Evolutionary conservation across 345 rosid genomes (phyloP).

Genomic region (Firmiana major): DNA sequence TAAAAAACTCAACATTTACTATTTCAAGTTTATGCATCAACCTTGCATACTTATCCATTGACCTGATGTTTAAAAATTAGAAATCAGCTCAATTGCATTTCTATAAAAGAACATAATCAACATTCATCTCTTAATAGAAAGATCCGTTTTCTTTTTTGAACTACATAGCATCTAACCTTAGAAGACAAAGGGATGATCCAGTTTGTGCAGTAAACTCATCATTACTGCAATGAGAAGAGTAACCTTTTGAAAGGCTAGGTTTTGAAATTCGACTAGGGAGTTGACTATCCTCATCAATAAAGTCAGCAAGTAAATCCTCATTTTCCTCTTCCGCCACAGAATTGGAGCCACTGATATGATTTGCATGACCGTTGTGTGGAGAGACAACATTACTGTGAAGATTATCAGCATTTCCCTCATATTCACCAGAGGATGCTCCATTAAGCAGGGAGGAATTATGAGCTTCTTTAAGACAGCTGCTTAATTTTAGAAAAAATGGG

Average conservation of each 20-base stretch:
- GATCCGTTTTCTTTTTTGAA: background rate
- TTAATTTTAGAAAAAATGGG: slow-evolving; percentile 68
- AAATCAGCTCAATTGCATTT: slow-evolving; percentile 19
- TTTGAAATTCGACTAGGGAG: slow-evolving; percentile 88
- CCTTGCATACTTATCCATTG: slow-evolving; percentile 98
- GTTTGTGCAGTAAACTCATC: slow-evolving; percentile 81
- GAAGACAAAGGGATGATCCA: slow-evolving; percentile 94
- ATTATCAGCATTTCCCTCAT: slow-evolving; percentile 36
- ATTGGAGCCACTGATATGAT: slow-evolving; percentile 48
- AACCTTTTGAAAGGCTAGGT: slow-evolving; percentile 34
- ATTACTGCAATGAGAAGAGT: slow-evolving; percentile 41
- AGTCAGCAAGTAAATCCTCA: slow-evolving; percentile 97
- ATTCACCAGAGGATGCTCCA: slow-evolving; percentile 45
- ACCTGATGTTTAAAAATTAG: slow-evolving; percentile 44
- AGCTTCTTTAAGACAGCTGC: slow-evolving; percentile 36
- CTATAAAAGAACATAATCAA: background rate
- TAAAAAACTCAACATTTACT: slow-evolving; percentile 87
- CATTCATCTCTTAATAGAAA: background rate
- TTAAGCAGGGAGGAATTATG: slow-evolving; percentile 39
- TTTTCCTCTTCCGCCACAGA: slow-evolving; percentile 78
- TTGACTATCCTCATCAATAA: slow-evolving; percentile 98
- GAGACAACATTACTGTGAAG: slow-evolving; percentile 37
- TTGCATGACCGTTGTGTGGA: slow-evolving; percentile 31
- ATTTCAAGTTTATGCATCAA: slow-evolving; percentile 97
- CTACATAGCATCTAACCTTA: slow-evolving; percentile 48